These are phyloP conservation scores for Clarireedia sp. DNA, from an alignment of 2,329 filamentous ascomycete genomes.

Conservation along the genomic window DNA sequence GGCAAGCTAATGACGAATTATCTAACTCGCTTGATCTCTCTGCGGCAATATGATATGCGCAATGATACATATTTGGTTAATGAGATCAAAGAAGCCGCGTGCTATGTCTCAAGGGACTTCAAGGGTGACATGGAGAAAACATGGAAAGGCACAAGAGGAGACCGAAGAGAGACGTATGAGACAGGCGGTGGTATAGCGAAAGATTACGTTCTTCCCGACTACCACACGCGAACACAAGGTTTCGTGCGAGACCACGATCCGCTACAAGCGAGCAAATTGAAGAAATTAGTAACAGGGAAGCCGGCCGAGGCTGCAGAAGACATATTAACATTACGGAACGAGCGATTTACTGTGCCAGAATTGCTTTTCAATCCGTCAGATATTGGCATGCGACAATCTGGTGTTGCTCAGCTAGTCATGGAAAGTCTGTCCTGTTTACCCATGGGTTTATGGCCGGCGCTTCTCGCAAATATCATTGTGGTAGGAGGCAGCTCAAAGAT, in stretches of 20 bases:
- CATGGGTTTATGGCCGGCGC: slow-evolving; percentile 71
- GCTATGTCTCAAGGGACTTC: slow-evolving; percentile 77
- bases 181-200: slow-evolving; percentile 57
- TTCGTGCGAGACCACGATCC: slow-evolving; percentile 73
- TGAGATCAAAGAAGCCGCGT: slow-evolving; percentile 87
- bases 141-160: slow-evolving; percentile 69
- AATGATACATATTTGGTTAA: slow-evolving; percentile 92
- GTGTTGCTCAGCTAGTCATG: slow-evolving; percentile 74
- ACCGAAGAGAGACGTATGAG: slow-evolving; percentile 42
- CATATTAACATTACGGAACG: slow-evolving; percentile 78
- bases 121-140: slow-evolving; percentile 66
- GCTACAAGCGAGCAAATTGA: slow-evolving; percentile 45
- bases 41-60: slow-evolving; percentile 91
- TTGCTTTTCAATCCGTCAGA: slow-evolving; percentile 81
- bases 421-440: slow-evolving; percentile 70
- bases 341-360: slow-evolving; percentile 85
- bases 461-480: slow-evolving; percentile 80
- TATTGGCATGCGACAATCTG: slow-evolving; percentile 75
- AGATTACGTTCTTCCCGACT: slow-evolving; percentile 89
- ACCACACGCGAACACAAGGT: slow-evolving; percentile 52
- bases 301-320: slow-evolving; percentile 58
- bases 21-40: slow-evolving; percentile 78
- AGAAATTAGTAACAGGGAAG: slow-evolving; percentile 34
- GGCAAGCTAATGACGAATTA: slow-evolving; percentile 93
- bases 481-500: slow-evolving; percentile 81